phyloP scores from a whole-genome alignment of 208 protist genomes.

The Acanthamoeba pearcei region DNA sequence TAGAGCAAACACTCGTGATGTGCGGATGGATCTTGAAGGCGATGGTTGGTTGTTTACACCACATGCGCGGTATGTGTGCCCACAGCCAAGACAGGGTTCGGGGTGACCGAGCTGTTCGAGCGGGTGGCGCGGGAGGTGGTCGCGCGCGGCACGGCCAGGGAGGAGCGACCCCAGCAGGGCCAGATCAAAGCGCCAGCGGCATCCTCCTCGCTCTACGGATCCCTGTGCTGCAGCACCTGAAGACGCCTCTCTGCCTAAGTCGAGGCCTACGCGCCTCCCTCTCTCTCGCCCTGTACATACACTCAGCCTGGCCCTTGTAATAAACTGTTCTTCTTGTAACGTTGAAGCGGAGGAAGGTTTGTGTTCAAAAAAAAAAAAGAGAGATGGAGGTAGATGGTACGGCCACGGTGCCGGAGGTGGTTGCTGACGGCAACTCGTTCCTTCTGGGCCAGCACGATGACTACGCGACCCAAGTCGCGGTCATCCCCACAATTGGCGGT shows the following conservation, averaged over 20 bases:
- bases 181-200: background rate
- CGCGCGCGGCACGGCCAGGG: background rate
- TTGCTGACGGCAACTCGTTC: background rate
- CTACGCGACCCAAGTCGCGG: background rate
- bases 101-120: constrained; percentile 7
- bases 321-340: background rate
- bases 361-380: background rate
- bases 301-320: background rate
- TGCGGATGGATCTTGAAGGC: background rate
- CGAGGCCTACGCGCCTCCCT: background rate
- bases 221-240: background rate
- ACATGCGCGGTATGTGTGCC: background rate
- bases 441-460: background rate
- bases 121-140: background rate
- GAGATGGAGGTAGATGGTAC: background rate
- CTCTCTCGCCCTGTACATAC: background rate
- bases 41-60: background rate
- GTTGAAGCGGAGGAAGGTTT: too few relatives aligned
- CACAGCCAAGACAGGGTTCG: constrained; percentile 14
- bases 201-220: background rate
- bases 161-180: constrained; percentile 21
- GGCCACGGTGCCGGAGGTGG: background rate
- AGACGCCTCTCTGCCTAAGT: background rate
- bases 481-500: background rate
- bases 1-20: background rate